These are phyloP conservation scores for Colletotrichum higginsianum DNA, from an alignment of 2,329 filamentous ascomycete genomes.

Conservation along the genomic window DNA sequence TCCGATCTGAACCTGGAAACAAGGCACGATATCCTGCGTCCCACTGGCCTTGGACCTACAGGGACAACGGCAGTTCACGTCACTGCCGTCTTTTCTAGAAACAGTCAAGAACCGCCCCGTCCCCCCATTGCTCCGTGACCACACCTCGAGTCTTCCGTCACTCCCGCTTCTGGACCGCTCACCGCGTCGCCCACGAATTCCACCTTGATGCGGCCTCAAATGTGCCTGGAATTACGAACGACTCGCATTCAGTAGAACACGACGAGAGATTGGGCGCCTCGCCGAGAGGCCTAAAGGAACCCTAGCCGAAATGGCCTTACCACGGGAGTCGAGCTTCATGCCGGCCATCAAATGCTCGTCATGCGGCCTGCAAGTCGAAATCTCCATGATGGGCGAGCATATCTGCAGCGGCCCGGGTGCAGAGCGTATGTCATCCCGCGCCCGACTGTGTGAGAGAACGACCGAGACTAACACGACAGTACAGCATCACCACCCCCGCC, in stretches of 20 bases:
- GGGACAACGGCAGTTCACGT: constrained; percentile 36
- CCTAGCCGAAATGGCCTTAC: constrained; percentile 62
- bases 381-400: constrained; percentile 89
- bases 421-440: constrained; percentile 57
- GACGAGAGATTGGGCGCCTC: constrained; percentile 9
- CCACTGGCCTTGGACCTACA: constrained; percentile 21
- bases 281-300: background rate
- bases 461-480: background rate
- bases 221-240: constrained; percentile 22
- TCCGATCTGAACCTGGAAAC: constrained; percentile 41
- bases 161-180: constrained; percentile 20
- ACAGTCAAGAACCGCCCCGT: constrained; percentile 35
- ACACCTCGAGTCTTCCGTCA: background rate
- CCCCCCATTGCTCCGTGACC: constrained; percentile 12
- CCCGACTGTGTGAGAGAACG: constrained; percentile 33
- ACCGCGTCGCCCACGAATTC: constrained; percentile 16
- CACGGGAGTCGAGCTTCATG: constrained; percentile 78
- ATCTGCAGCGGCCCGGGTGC: constrained; percentile 69
- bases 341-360: constrained; percentile 90
- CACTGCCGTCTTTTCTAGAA: constrained; percentile 35
- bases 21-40: constrained; percentile 27
- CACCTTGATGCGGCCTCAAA: constrained; percentile 36
- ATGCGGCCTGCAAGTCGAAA: constrained; percentile 84
- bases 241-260: constrained; percentile 14
- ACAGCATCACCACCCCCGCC: constrained; percentile 56